Evolutionary conservation across 371 early-diverging fungal genomes (phyloP), one percentile per base, ranked within the genome.

Genomic region (Mortierella sp.): DNA sequence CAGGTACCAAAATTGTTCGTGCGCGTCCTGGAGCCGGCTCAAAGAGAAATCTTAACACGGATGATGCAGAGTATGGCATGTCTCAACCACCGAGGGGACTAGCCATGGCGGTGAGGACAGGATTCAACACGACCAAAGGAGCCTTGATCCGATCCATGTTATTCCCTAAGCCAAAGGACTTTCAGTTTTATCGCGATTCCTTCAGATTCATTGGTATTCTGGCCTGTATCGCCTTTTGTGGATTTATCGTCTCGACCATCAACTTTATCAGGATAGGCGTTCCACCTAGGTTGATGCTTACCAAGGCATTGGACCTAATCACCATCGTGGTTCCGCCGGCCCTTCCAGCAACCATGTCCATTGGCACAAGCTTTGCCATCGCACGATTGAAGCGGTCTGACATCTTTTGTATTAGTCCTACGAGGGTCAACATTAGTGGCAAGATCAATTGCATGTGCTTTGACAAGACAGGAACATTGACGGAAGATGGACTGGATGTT

Each of bases 381-480:
- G 74, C 83, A 2, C 88, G 99, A 23, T 82, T 99, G 41, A 90
- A 90, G 55, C 86, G 88, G 51, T 64, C 83, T n/a, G 87, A 90
- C 24, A 97, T 99, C 54, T 95, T 90, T 81, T 99, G 99, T 79
- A 98, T 94, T 56, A 91, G 93, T 46, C 96, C 97, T 1, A 91
- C 96, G 8, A 85, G 96, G 18, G 97, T 99, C 48, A 98, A 98
- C 74, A 90, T 98, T 60, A 92, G 97, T 41, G 99, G 99, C 42
- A 95, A 95, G 67, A 82, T 99, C 49, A 93, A 98, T 68, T 90
- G 96, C 39, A 95, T 97, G 86, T 93, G 96, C 66, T 99, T 99
- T 86, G 99, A 99, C 84, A 99, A 99, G 81, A 99, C 99, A 6
- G 99, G 99, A 2, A 99, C 99, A 6, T 80, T 99, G 50, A 99